phyloP scores from a whole-genome alignment of 2,329 filamentous ascomycete species.

The Fusarium anguioides region DNA sequence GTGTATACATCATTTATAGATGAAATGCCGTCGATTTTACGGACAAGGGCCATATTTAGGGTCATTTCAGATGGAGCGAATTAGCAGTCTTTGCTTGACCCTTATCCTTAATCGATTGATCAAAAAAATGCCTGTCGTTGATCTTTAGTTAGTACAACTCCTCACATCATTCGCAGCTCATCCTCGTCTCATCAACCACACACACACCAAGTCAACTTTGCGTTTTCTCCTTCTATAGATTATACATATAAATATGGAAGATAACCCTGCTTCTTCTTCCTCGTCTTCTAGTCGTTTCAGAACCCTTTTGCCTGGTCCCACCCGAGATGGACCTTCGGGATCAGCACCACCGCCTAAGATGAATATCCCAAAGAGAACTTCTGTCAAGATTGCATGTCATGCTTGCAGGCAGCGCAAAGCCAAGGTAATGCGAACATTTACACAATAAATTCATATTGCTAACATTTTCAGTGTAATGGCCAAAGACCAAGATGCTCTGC shows the following conservation, averaged over 20 bases:
- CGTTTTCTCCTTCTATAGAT: no score
- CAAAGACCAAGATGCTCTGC: slow-evolving; percentile 26
- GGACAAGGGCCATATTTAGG: neutral
- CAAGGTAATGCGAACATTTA: slow-evolving; percentile 2
- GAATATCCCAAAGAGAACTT: slow-evolving; percentile 18
- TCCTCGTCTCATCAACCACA: neutral
- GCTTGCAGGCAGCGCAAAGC: slow-evolving; percentile 32
- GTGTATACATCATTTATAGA: slow-evolving; percentile 17
- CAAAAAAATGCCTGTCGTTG: neutral
- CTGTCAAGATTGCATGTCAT: slow-evolving; percentile 29
- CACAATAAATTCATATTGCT: neutral
- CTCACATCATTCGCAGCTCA: slow-evolving; percentile 4
- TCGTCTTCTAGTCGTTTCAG: slow-evolving; percentile 7
- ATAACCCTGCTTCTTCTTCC: neutral
- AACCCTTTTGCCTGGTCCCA: slow-evolving; percentile 14
- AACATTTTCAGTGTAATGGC: slow-evolving; percentile 19
- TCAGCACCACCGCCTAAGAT: slow-evolving; percentile 4
- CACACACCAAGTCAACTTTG: no score
- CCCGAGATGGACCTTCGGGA: neutral
- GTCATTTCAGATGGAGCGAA: neutral
- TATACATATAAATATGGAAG: neutral
- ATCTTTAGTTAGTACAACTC: neutral
- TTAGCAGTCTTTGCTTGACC: neutral
- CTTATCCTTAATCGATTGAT: neutral
- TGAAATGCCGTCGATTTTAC: slow-evolving; percentile 10